phyloP scores from a whole-genome alignment of 257 asterid genomes.

The Echites panduratus region DNA sequence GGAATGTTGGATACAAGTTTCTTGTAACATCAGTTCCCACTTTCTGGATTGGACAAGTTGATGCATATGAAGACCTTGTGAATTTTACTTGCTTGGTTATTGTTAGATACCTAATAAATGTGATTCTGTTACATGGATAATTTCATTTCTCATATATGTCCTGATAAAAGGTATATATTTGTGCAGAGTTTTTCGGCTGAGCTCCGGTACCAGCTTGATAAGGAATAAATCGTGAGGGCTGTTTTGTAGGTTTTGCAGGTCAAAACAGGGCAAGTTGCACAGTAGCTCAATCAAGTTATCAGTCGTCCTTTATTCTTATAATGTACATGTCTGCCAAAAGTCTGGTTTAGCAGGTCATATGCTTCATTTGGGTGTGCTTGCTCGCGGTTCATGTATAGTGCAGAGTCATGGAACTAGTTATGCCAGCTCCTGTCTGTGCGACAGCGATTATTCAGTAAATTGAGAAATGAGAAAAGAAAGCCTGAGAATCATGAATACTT shows the following conservation, averaged over 20 bases:
- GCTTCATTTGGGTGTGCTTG: constrained; percentile 39
- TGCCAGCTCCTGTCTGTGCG: constrained; percentile 26
- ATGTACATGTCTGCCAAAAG: constrained; percentile 36
- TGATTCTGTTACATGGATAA: neutral
- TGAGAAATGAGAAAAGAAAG: constrained; percentile 6
- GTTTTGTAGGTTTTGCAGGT: constrained; percentile 32
- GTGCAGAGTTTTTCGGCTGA: constrained; percentile 36
- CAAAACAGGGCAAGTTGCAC: constrained; percentile 24
- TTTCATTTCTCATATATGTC: neutral
- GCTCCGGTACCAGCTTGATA: constrained; percentile 25
- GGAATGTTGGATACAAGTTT: neutral
- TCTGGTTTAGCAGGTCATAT: constrained; percentile 28
- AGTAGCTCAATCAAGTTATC: constrained; percentile 41
- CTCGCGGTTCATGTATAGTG: constrained; percentile 36
- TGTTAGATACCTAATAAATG: neutral
- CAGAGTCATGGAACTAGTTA: constrained; percentile 28
- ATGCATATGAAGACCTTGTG: neutral
- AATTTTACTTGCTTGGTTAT: neutral
- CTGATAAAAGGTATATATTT: constrained; percentile 17
- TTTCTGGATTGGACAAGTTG: constrained; percentile 4
- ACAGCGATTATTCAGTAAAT: constrained; percentile 13
- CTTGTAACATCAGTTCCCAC: neutral
- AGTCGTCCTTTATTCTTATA: constrained; percentile 29
- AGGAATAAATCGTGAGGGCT: constrained; percentile 25
- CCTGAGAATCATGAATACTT: constrained; percentile 3